Evolutionary conservation across 768 basidiomycete species (phyloP), one percentile per base, ranked within the genome.

Genomic region (Hygrocybe punicea): DNA sequence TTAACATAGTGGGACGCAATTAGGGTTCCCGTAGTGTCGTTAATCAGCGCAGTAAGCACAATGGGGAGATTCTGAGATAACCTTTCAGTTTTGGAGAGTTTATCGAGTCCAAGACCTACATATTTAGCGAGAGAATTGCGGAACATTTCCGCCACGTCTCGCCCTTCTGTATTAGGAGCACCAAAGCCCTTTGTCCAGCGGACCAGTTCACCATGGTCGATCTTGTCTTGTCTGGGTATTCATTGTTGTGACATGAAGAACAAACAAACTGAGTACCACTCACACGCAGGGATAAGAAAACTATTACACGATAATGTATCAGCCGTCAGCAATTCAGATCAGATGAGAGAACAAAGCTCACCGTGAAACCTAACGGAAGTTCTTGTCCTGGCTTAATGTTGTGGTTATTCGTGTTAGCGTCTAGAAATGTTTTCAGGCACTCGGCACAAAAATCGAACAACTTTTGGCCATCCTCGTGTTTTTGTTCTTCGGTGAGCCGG

Each of bases 161-260:
- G 77, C 16, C 95, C 95, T 72, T 98, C 97, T 16, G 92, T 93
- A 67, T 95, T 93, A 4, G 82, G 69, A 0, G 90, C 90, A 33
- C 93, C 93, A 65, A 98, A 98, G 61, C 97, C 97, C 73, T 99
- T 99, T n/a, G 97, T 99, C 97, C 97, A 99, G 16, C 96, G 88
- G 65, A 98, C 93, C 36, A 98, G 86, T 58, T 84, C 82, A 21
- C 93, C 96, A 60, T 98, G 93, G 71, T 98, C 93, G 61, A 99
- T 98, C 53, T 83, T 81, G 37, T 87, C 82, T 80, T 98, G 97
- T n/a, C 91, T 95, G 70, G 24, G 19, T 11, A 25, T 9, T n/a
- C 45, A 13, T 8, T 13, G 48, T n/a, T 52, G 33, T 21, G 19
- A 25, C 36, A 19, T 3, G 9, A 14, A 45, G 11, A 13, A 46